A percentile compares a stretch with the other conserved stretches of the same genome.
Evolutionary conservation across 2,329 filamentous ascomycete genomes (phyloP).

Genomic region (Fonsecaea pugnacius): DNA sequence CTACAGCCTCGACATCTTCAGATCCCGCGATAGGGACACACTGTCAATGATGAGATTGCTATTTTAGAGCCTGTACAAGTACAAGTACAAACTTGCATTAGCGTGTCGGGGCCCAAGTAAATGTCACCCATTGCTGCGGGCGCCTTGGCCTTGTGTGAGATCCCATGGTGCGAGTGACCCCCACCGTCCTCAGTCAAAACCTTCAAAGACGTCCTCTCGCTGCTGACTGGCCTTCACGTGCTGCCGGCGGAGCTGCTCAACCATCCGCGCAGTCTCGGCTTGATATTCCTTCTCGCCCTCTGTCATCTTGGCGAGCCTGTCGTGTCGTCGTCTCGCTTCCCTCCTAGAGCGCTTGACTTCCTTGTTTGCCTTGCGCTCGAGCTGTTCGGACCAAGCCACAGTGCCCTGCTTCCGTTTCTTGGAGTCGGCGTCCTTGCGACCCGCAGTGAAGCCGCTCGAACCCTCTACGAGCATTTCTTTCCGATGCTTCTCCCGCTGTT

Average conservation of each 20-base stretch:
- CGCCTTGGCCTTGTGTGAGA: no score
- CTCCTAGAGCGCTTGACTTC: constrained; percentile 67
- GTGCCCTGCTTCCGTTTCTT: constrained; percentile 61
- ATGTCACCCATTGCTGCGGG: no score
- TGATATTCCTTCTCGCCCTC: constrained; percentile 69
- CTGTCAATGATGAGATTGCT: no score
- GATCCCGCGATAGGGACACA: no score
- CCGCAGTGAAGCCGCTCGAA: constrained; percentile 16
- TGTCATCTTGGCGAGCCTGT: constrained; percentile 68
- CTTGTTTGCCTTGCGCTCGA: constrained; percentile 67
- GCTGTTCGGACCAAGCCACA: constrained; percentile 75
- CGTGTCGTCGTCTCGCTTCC: constrained; percentile 66
- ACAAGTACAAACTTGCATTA: no score
- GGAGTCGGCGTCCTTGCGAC: constrained; percentile 20
- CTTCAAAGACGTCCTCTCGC: constrained; percentile 43
- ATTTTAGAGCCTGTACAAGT: no score
- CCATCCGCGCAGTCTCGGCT: constrained; percentile 66
- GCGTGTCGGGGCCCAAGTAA: no score
- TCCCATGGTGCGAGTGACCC: neutral
- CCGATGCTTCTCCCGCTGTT: constrained; percentile 69
- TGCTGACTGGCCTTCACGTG: constrained; percentile 54
- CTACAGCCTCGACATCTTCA: no score
- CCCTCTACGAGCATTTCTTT: constrained; percentile 58
- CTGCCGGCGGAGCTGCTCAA: constrained; percentile 65
- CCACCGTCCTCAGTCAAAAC: constrained; percentile 39